Conservation (phyloP, 2,329 filamentous ascomycete species). For the Fusarium sp. region DNA sequence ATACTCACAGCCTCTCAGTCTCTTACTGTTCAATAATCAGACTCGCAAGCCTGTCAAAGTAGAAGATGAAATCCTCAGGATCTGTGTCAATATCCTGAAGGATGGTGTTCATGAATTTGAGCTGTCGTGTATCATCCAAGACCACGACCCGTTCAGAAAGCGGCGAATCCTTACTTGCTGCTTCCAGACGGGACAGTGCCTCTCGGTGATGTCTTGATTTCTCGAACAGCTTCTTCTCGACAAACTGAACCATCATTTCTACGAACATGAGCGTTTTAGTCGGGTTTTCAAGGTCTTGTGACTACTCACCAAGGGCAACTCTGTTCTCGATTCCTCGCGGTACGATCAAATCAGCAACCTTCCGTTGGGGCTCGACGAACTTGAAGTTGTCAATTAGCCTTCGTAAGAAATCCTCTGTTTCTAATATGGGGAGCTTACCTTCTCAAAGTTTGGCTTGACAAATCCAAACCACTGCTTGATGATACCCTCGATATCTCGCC, state of each 20-base stretch:
- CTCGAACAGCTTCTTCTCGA: slow-evolving; percentile 84
- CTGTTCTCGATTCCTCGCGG: slow-evolving; percentile 94
- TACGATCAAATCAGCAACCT: slow-evolving; percentile 94
- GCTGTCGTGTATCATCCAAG: slow-evolving; percentile 80
- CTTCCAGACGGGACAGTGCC: slow-evolving; percentile 79
- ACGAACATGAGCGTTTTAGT: slow-evolving; percentile 10
- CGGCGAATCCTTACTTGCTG: slow-evolving; percentile 74
- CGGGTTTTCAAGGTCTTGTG: not conserved
- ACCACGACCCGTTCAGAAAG: slow-evolving; percentile 80
- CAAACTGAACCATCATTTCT: slow-evolving; percentile 95
- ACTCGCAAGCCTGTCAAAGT: slow-evolving; percentile 90
- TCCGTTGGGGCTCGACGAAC: slow-evolving; percentile 91
- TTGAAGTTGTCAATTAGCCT: slow-evolving; percentile 43
- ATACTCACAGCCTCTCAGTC: not conserved
- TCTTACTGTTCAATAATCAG: slow-evolving; percentile 81
- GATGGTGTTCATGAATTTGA: slow-evolving; percentile 89
- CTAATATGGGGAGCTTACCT: slow-evolving; percentile 52
- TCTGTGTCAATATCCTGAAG: slow-evolving; percentile 82
- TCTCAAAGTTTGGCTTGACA: slow-evolving; percentile 96
- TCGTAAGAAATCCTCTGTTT: not conserved
- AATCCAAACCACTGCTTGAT: slow-evolving; percentile 98
- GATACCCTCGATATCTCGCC: slow-evolving; percentile 90
- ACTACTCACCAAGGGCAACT: slow-evolving; percentile 79
- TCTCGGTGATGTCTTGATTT: slow-evolving; percentile 87
- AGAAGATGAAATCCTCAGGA: slow-evolving; percentile 95